A percentile compares a stretch with the other conserved stretches of the same genome.
These are phyloP conservation scores for Lactarius hengduanensis DNA, from an alignment of 768 basidiomycete genomes.

Conservation along the genomic window DNA sequence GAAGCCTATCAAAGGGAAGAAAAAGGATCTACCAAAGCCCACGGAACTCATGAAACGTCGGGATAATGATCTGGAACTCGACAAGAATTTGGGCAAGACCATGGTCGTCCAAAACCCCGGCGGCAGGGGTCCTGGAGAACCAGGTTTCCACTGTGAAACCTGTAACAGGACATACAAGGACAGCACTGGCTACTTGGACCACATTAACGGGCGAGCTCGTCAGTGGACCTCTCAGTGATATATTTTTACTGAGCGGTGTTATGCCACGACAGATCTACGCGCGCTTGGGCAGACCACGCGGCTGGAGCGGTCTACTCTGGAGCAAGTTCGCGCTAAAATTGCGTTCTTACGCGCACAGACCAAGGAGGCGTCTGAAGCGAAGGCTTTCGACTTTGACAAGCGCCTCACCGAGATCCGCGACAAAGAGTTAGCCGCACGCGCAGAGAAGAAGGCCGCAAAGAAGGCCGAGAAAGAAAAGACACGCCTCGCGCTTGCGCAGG, in stretches of 20 bases:
- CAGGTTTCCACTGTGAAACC: constrained; percentile 91
- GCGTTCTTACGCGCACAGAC: constrained; percentile 85
- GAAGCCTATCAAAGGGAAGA: constrained; percentile 65
- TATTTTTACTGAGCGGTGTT: constrained; percentile 6
- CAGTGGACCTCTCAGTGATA: constrained; percentile 38
- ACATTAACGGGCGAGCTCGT: constrained; percentile 94
- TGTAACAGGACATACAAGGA: constrained; percentile 94
- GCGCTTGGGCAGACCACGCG: constrained; percentile 95
- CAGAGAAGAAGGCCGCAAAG: constrained; percentile 75
- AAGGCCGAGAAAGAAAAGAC: constrained; percentile 75
- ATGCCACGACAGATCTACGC: constrained; percentile 66
- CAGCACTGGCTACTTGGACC: constrained; percentile 89
- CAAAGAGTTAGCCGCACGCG: constrained; percentile 63
- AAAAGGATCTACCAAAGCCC: constrained; percentile 85
- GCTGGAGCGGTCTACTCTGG: constrained; percentile 83
- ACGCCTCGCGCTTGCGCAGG: constrained; percentile 62
- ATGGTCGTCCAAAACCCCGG: constrained; percentile 88
- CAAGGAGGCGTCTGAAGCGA: constrained; percentile 74
- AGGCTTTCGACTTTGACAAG: constrained; percentile 92
- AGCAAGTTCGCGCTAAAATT: constrained; percentile 91
- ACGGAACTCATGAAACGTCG: constrained; percentile 92
- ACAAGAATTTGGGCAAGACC: constrained; percentile 93
- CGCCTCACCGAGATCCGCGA: constrained; percentile 80
- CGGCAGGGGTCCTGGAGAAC: constrained; percentile 83
- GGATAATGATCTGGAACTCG: constrained; percentile 79